phyloP scores from a whole-genome alignment of 208 protist genomes.

The Leishmania turanica region DNA sequence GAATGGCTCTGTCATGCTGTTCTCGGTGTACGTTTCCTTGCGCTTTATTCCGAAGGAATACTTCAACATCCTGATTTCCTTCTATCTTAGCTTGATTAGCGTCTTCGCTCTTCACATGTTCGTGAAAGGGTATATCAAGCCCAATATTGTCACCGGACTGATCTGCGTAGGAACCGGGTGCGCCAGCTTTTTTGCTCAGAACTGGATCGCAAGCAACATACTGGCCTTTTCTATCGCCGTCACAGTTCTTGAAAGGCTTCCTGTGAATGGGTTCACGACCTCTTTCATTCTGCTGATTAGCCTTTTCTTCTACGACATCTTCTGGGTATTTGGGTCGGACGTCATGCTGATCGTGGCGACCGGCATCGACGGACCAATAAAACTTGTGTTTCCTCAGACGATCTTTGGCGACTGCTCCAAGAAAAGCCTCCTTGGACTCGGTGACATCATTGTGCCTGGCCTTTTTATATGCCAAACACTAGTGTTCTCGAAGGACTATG shows the following conservation, averaged over 20 bases:
- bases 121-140: slow-evolving; percentile 51
- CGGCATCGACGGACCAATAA: slow-evolving; percentile 96
- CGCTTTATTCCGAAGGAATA: slow-evolving; percentile 82
- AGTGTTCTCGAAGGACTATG: slow-evolving; percentile 85
- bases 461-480: slow-evolving; percentile 95
- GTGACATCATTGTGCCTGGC: slow-evolving; percentile 97
- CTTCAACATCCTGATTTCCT: slow-evolving; percentile 69
- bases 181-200: slow-evolving; percentile 74
- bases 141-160: slow-evolving; percentile 68
- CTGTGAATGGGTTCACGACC: slow-evolving; percentile 59
- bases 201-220: slow-evolving; percentile 96
- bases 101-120: slow-evolving; percentile 73
- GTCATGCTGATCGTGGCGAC: slow-evolving; percentile 97
- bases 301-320: slow-evolving; percentile 98
- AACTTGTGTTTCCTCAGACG: slow-evolving; percentile 94
- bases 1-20: slow-evolving; percentile 79
- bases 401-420: slow-evolving; percentile 68
- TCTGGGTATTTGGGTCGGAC: slow-evolving; percentile 98
- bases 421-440: slow-evolving; percentile 95
- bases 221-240: slow-evolving; percentile 93
- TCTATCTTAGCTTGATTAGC: slow-evolving; percentile 73
- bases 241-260: slow-evolving; percentile 56
- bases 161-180: slow-evolving; percentile 57
- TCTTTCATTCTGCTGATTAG: slow-evolving; percentile 84
- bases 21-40: slow-evolving; percentile 75